phyloP scores from a whole-genome alignment of 495 filamentous ascomycete genomes.

The Hypoxylon subgilvum region DNA sequence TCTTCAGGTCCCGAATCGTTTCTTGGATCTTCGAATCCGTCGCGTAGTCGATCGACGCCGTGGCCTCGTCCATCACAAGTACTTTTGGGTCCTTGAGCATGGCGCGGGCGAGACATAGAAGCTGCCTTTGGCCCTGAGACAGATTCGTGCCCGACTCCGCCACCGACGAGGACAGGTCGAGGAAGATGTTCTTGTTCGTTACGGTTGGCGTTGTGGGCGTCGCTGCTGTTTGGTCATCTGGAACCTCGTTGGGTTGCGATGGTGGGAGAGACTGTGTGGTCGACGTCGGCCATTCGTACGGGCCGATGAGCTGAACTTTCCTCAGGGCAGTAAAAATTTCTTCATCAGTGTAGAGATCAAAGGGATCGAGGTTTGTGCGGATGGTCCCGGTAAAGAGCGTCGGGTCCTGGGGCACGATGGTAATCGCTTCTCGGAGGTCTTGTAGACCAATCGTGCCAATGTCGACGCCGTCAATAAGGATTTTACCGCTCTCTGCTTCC shows the following conservation, averaged over 20 bases:
- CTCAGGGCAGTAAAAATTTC: slow-evolving; percentile 87
- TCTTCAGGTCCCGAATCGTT: slow-evolving; percentile 86
- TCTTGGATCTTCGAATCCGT: slow-evolving; percentile 96
- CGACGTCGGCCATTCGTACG: slow-evolving; percentile 51
- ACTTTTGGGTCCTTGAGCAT: slow-evolving; percentile 91
- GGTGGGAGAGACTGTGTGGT: slow-evolving; percentile 16
- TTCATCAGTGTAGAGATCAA: slow-evolving; percentile 86
- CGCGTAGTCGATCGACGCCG: slow-evolving; percentile 95
- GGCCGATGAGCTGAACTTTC: slow-evolving; percentile 86
- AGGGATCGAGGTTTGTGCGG: slow-evolving; percentile 93
- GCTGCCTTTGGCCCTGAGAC: slow-evolving; percentile 94
- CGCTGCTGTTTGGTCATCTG: slow-evolving; percentile 26
- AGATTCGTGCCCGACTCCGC: slow-evolving; percentile 94
- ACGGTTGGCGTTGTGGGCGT: slow-evolving; percentile 43
- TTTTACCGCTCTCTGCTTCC: slow-evolving; percentile 88
- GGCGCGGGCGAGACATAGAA: slow-evolving; percentile 92
- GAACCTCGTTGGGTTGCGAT: slow-evolving; percentile 18
- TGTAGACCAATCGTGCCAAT: slow-evolving; percentile 86
- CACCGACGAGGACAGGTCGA: slow-evolving; percentile 80
- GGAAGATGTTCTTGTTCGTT: slow-evolving; percentile 92
- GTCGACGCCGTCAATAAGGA: slow-evolving; percentile 88
- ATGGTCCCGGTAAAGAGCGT: slow-evolving; percentile 97
- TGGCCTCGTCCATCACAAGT: slow-evolving; percentile 98
- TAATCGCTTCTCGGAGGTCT: slow-evolving; percentile 91
- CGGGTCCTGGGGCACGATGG: slow-evolving; percentile 97